phyloP scores from a whole-genome alignment of 345 rosid genomes.

The Lumnitzera littorea region DNA sequence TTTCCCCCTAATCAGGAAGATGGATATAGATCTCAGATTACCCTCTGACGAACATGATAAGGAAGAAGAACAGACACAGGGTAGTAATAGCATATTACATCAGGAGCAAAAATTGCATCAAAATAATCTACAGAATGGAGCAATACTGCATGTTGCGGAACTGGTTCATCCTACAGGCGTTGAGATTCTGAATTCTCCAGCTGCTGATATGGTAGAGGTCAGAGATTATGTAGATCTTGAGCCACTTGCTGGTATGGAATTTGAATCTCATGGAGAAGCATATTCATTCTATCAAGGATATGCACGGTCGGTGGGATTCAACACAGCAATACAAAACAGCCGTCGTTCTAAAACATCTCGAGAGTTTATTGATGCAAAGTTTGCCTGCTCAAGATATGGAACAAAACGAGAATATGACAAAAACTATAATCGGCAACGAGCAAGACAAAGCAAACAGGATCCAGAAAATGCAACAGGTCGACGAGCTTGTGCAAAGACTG shows the following conservation, averaged over 20 bases:
- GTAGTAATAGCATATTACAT: constrained; percentile 28
- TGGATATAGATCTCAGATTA: constrained; percentile 57
- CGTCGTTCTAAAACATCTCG: constrained; percentile 55
- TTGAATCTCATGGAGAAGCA: constrained; percentile 55
- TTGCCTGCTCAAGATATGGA: constrained; percentile 63
- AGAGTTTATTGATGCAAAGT: constrained; percentile 61
- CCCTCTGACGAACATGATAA: constrained; percentile 54
- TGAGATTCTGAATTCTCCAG: constrained; percentile 22
- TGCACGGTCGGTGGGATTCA: constrained; percentile 55
- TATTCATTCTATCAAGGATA: constrained; percentile 62
- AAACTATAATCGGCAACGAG: constrained; percentile 44
- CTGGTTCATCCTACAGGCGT: constrained; percentile 23
- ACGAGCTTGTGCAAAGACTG: constrained; percentile 48
- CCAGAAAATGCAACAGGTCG: constrained; percentile 48
- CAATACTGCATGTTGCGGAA: constrained; percentile 21
- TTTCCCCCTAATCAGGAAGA: constrained; percentile 30
- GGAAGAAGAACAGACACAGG: constrained; percentile 35
- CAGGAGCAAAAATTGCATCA: constrained; percentile 33
- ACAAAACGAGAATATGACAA: constrained; percentile 50
- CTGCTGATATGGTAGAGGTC: constrained; percentile 19
- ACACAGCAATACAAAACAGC: constrained; percentile 55
- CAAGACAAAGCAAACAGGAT: constrained; percentile 47
- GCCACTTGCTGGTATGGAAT: constrained; percentile 54
- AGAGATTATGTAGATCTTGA: constrained; percentile 40
- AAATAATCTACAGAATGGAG: constrained; percentile 25